Evolutionary conservation across 2,329 filamentous ascomycete genomes (phyloP), one percentile per base, ranked within the genome.

Genomic region (Pseudocercospora cruenta): DNA sequence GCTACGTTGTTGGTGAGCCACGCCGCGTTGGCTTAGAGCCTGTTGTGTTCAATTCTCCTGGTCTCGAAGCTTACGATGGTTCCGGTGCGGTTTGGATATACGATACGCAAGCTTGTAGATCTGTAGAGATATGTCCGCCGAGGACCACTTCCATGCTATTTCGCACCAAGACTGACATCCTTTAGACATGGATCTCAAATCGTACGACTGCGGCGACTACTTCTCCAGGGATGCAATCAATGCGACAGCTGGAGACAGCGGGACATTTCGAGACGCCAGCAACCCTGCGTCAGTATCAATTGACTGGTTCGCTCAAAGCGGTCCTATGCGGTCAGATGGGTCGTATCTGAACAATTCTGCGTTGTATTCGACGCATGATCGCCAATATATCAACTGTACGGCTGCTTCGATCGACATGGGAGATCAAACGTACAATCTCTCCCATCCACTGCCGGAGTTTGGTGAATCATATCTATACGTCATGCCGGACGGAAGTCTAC

Each of bases 101-200:
- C 22, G 24, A 57, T 19, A 33, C 53, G n/a, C 21, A 33, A 57
- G 53, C 24, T 28, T 57, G 6, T 5, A 57, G 12, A 51, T 59
- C 45, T 39, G n/a, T 12, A 64, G 59, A 28, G 55, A 55, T 16
- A 54, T 55, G 57, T 31, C 19, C 14, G 45, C 39, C 16, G 24
- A 60, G 19, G 19, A 43, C 8, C 19, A 60, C 21, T 45, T 12
- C 21, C 12, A 57, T 6, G 10, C 26, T 10, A n/a, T 57, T 19
- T 24, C 53, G n/a, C 3, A 57, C 53, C 53, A 28, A 26, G 8
- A 57, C 53, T 33, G 26, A 57, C 24, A 22, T n/a, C 22, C 4
- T 16, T 45, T 12, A 45, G 39, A 45, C 19, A 45, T 5, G 39
- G 39, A 45, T 19, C 14, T 45, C 14, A 45, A 16, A 1, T 45